These are phyloP conservation scores for Neocallimastix lanati DNA, from an alignment of 192 early-diverging fungal species.

Conservation along the genomic window DNA sequence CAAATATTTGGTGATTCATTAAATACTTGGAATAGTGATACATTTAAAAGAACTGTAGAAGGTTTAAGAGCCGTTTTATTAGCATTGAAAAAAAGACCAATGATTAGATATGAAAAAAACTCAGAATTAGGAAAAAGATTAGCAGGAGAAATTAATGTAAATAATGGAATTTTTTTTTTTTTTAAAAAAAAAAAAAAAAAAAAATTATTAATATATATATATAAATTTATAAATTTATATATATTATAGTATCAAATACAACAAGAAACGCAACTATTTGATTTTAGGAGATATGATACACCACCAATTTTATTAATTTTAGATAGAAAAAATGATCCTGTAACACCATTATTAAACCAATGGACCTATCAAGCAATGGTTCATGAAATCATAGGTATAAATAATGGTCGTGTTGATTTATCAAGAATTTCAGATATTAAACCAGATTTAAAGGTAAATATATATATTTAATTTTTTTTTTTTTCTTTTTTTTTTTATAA, in stretches of 20 bases:
- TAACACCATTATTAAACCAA: constrained; percentile 81
- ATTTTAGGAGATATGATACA: constrained; percentile 57
- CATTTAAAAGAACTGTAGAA: constrained; percentile 58
- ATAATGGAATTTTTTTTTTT: no score
- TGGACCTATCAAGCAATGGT: constrained; percentile 99
- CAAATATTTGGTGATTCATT: constrained; percentile 54
- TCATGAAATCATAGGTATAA: constrained; percentile 84
- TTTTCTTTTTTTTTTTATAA: no score
- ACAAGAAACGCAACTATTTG: constrained; percentile 51
- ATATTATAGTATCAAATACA: constrained; percentile 52
- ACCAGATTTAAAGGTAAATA: constrained; percentile 50
- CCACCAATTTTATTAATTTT: constrained; percentile 76
- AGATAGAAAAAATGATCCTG: constrained; percentile 88
- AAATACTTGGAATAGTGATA: constrained; percentile 56
- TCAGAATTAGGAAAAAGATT: constrained; percentile 67
- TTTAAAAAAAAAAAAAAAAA: no score
- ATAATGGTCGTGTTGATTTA: constrained; percentile 82
- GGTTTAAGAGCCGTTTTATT: constrained; percentile 60
- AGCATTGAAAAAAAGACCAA: constrained; percentile 75
- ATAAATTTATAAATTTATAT: no score
- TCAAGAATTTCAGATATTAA: constrained; percentile 60
- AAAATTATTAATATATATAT: no score
- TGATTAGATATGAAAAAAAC: constrained; percentile 74
- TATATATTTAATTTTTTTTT: no score
- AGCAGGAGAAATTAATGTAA: constrained; percentile 60